Conservation (phyloP, 164 flowering plant species). For the Sedum album region DNA sequence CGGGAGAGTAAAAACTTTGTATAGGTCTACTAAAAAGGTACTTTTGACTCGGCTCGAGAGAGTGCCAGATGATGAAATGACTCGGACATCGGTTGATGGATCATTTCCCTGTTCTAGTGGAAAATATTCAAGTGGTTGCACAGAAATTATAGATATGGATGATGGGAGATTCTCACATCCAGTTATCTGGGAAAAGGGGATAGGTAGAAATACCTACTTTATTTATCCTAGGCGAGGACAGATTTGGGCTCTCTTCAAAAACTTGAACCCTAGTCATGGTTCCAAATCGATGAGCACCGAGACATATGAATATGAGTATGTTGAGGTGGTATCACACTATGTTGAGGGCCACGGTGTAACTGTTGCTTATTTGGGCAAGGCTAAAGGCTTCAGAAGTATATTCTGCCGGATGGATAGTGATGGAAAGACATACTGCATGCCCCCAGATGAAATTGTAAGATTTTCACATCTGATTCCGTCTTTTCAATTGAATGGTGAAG, state of each 20-base stretch:
- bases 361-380: conserved; percentile 44
- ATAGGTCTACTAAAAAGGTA: conserved; percentile 40
- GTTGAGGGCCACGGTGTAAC: conserved; percentile 28
- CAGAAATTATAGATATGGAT: conserved; percentile 23
- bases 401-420: conserved; percentile 25
- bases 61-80: conserved; percentile 30
- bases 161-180: conserved; percentile 55
- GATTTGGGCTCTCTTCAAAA: conserved; percentile 74
- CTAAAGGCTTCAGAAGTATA: conserved; percentile 49
- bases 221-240: conserved; percentile 65
- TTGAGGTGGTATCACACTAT: conserved; percentile 56
- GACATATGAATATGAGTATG: conserved; percentile 44
- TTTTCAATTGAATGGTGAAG: conserved; percentile 35
- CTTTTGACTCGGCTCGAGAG: conserved; percentile 73
- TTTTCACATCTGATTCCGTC: conserved; percentile 61
- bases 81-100: conserved; percentile 28
- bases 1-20: conserved; percentile 47
- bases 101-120: conserved; percentile 70
- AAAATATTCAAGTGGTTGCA: conserved; percentile 30
- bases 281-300: conserved; percentile 22
- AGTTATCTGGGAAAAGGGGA: conserved; percentile 26
- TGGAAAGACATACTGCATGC: conserved; percentile 24
- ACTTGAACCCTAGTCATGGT: conserved; percentile 51
- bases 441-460: conserved; percentile 28
- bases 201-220: conserved; percentile 9